Conservation (phyloP, 164 flowering plant genomes). For the Vitis labrusca region DNA sequence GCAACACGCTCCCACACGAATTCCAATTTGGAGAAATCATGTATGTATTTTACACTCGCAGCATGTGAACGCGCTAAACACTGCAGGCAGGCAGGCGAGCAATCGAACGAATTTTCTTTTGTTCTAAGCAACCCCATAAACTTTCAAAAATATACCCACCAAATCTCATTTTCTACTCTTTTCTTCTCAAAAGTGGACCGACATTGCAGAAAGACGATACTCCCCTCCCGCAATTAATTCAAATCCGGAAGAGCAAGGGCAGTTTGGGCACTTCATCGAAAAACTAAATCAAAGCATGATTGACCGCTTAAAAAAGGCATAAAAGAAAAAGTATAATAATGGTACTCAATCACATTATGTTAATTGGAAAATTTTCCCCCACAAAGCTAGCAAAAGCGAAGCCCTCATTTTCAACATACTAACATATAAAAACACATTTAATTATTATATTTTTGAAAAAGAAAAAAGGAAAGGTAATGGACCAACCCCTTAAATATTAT, state of each 20-base stretch:
- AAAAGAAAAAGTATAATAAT: background rate
- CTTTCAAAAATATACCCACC: constrained; percentile 8
- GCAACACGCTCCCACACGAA: too few relatives aligned
- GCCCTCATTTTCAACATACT: constrained; percentile 3
- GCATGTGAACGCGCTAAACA: background rate
- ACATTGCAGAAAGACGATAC: too few relatives aligned
- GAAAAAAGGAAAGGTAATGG: too few relatives aligned
- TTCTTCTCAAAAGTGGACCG: background rate
- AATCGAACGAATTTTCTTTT: constrained; percentile 5
- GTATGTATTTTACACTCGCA: background rate
- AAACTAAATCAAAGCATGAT: constrained; percentile 6
- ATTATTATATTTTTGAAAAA: too few relatives aligned
- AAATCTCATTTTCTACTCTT: constrained; percentile 5
- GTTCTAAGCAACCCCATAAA: constrained; percentile 12
- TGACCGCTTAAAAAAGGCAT: constrained; percentile 11
- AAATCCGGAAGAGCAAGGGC: background rate
- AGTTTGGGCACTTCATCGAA: background rate
- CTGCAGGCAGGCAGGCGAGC: background rate
- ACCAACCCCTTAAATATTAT: too few relatives aligned
- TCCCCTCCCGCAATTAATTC: too few relatives aligned
- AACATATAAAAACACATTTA: too few relatives aligned
- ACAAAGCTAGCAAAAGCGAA: constrained; percentile 3
- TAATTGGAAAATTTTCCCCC: constrained; percentile 7
- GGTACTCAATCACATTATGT: constrained; percentile 9
- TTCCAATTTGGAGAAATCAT: too few relatives aligned